These are phyloP conservation scores for Sugiyamaella pinicola DNA, from an alignment of 1,139 yeast genomes.

Conservation along the genomic window DNA sequence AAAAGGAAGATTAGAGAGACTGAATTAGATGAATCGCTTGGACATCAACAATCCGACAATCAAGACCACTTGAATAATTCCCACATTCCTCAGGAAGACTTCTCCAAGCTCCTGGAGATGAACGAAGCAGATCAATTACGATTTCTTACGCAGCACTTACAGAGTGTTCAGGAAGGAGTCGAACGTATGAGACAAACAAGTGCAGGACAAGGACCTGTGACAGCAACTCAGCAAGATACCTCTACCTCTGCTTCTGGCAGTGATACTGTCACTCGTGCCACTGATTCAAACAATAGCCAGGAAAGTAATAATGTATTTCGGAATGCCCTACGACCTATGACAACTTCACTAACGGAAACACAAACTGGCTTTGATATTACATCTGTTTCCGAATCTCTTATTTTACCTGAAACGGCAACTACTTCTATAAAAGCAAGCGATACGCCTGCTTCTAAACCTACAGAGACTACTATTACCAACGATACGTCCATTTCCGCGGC, in stretches of 20 bases:
- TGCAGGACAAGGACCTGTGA: background rate
- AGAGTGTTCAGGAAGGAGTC: slow-evolving; percentile 5
- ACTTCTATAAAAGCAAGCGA: background rate
- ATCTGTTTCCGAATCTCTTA: background rate
- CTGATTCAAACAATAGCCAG: background rate
- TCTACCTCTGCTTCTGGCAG: background rate
- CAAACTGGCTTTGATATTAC: background rate
- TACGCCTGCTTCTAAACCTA: background rate
- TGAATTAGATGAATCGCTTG: background rate
- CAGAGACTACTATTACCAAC: background rate
- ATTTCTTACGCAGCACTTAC: slow-evolving; percentile 15
- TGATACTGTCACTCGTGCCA: background rate
- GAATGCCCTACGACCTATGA: background rate
- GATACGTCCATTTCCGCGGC: background rate
- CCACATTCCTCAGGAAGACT: slow-evolving; percentile 11
- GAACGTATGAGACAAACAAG: background rate
- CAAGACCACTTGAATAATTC: background rate
- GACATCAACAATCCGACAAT: background rate
- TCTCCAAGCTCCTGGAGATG: slow-evolving; percentile 16
- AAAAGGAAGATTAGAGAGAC: slow-evolving; percentile 7
- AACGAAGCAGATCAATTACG: slow-evolving; percentile 15
- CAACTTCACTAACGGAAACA: background rate
- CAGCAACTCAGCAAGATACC: background rate
- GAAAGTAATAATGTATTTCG: background rate
- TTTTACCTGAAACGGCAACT: background rate